These are phyloP conservation scores for Russula sp. DNA, from an alignment of 768 basidiomycete species.

Conservation along the genomic window DNA sequence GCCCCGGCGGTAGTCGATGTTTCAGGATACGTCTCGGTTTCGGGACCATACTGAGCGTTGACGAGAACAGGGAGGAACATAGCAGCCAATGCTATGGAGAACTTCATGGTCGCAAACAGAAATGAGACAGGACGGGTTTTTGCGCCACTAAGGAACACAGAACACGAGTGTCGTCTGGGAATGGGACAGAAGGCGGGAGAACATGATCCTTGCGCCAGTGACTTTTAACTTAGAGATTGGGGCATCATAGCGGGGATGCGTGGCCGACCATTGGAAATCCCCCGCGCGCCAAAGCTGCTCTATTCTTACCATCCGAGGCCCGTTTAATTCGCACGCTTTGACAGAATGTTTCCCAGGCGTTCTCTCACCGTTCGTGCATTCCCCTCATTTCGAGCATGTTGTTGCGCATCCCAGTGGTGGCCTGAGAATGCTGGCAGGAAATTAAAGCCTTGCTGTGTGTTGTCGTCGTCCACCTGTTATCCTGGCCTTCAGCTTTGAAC, in stretches of 20 bases:
- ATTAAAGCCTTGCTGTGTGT: neutral
- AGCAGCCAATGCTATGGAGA: constrained; percentile 28
- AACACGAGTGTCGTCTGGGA: neutral
- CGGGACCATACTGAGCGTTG: constrained; percentile 36
- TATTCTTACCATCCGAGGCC: neutral
- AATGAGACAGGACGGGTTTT: neutral
- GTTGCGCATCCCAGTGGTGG: neutral
- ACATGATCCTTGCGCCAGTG: neutral
- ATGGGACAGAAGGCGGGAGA: neutral
- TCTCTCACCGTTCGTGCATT: neutral
- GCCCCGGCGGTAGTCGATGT: neutral
- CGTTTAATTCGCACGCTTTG: neutral
- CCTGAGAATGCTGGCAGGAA: neutral
- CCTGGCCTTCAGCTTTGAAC: neutral
- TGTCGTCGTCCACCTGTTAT: neutral
- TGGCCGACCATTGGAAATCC: neutral
- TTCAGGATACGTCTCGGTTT: neutral
- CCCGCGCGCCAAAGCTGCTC: neutral
- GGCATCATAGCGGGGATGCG: neutral
- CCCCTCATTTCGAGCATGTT: neutral
- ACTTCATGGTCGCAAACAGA: constrained; percentile 29
- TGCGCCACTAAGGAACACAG: neutral
- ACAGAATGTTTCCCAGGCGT: neutral
- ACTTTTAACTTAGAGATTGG: neutral
- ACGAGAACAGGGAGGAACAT: constrained; percentile 32